These are phyloP conservation scores for Fusarium sterilihyphosum DNA, from an alignment of 2,329 filamentous ascomycete genomes.

Conservation along the genomic window DNA sequence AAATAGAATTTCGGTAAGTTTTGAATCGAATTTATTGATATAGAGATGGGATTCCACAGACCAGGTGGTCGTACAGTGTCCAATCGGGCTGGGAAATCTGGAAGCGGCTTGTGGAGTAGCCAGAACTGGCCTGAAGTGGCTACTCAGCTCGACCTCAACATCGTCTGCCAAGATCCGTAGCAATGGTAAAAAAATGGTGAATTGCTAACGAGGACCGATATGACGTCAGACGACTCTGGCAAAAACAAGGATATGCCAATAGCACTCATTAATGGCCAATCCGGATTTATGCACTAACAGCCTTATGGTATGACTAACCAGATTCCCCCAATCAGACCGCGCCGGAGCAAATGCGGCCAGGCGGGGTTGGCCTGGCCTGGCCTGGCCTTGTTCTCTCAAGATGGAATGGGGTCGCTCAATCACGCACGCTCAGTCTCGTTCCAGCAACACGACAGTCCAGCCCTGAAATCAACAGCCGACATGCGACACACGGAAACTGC, in stretches of 20 bases:
- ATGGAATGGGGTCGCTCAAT: not conserved
- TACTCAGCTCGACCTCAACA: not conserved
- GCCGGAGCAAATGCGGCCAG: not conserved
- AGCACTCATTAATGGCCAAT: not conserved
- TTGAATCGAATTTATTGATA: not conserved
- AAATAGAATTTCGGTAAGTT: not conserved
- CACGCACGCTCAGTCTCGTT: not conserved
- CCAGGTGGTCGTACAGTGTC: not conserved
- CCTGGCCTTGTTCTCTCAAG: not conserved
- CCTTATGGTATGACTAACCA: not conserved
- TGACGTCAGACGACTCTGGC: not conserved
- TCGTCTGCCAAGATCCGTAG: not conserved
- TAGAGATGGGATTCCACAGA: rapidly evolving
- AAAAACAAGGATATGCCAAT: not conserved
- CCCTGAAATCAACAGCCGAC: not conserved
- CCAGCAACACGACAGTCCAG: not conserved
- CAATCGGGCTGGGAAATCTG: not conserved
- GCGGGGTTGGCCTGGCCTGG: not conserved
- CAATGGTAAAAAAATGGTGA: rapidly evolving
- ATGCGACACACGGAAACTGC: not conserved
- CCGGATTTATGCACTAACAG: not conserved
- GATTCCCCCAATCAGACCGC: not conserved
- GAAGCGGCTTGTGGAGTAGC: not conserved
- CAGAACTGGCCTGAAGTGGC: not conserved
- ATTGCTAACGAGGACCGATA: rapidly evolving